Evolutionary conservation across 306 rosid genomes (phyloP), one percentile per base, ranked within the genome.

Genomic region (Rosa chinensis): DNA sequence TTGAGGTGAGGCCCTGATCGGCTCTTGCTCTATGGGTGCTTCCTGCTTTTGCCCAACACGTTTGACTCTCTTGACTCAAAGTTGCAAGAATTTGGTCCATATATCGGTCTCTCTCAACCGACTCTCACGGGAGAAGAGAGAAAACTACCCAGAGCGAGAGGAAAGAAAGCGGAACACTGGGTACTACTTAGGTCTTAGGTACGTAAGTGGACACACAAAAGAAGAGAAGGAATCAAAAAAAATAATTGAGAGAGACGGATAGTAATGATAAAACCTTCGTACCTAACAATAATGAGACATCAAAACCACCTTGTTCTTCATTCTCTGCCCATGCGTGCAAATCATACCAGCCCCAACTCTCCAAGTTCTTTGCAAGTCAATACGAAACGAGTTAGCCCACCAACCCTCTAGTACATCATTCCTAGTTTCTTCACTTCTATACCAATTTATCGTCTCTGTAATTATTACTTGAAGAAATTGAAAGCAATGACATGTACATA

Each of bases 331-430:
- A 58, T n/a, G 69, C 78, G 43, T 75, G 43, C 42, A 75, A 75
- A 75, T 75, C 78, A 75, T 59, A 75, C 78, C 78, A 21, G 14
- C 67, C 52, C 66, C 52, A 74, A n/a, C 70, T 35, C 70, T 66
- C 77, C 40, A 73, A 55, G 37, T n/a, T 12, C n/a, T 48, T 56
- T 75, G 23, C 16, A 9, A 58, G 23, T 42, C 69, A 58, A 16
- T 58, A 21, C 70, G 58, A 58, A 42, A 74, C 37, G 25, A 42
- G 43, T 43, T 75, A 59, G 78, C 78, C 56, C 69, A 75, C 78
- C 78, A 59, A 59, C 56, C 43, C 18, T 58, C 69, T 18, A 56
- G 53, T 39, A 17, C 78, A 23, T 75, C 43, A 42, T 20, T 75
- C 14, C 45, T 32, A 14, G 23, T 16, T 35, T 37, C 45, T 43